phyloP scores from a whole-genome alignment of 2,329 filamentous ascomycete genomes.

The Gliomastix tumulicola region DNA sequence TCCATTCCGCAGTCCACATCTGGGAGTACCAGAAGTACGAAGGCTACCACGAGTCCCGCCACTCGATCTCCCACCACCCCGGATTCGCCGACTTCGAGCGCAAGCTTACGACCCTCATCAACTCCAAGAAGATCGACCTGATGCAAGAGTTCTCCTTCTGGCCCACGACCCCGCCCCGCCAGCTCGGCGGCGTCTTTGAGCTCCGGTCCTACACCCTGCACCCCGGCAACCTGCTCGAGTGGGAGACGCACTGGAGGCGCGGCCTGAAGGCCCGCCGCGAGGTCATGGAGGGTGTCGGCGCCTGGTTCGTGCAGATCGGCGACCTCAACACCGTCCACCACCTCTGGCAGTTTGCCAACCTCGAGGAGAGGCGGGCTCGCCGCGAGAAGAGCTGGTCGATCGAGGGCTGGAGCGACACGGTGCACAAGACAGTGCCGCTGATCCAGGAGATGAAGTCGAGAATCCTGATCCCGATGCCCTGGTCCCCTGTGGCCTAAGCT shows the following conservation, averaged over 20 bases:
- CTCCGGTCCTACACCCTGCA: conserved; percentile 94
- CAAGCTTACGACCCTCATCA: conserved; percentile 81
- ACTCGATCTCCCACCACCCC: conserved; percentile 76
- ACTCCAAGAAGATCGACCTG: conserved; percentile 76
- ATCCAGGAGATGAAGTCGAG: conserved; percentile 96
- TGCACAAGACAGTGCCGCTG: conserved; percentile 95
- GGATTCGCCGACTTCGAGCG: conserved; percentile 78
- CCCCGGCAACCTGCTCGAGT: conserved; percentile 91
- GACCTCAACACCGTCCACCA: conserved; percentile 97
- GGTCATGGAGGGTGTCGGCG: conserved; percentile 97
- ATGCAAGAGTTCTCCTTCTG: conserved; percentile 99
- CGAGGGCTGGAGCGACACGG: conserved; percentile 93
- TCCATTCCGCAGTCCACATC: conserved; percentile 73
- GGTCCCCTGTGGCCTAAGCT: conserved; percentile 81
- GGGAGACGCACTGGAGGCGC: conserved; percentile 97
- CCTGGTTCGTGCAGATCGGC: conserved; percentile 98
- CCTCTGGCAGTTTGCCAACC: conserved; percentile 95
- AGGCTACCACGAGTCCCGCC: conserved; percentile 87
- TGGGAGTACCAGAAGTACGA: conserved; percentile 99
- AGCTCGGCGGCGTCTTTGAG: conserved; percentile 90
- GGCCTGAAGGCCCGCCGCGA: conserved; percentile 85
- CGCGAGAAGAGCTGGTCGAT: conserved; percentile 94
- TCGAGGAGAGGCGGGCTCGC: conserved; percentile 85
- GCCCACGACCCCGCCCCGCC: conserved; percentile 86
- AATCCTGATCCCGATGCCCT: conserved; percentile 89